Conservation (phyloP, 2,329 filamentous ascomycete genomes). For the Fusarium aywerte region DNA sequence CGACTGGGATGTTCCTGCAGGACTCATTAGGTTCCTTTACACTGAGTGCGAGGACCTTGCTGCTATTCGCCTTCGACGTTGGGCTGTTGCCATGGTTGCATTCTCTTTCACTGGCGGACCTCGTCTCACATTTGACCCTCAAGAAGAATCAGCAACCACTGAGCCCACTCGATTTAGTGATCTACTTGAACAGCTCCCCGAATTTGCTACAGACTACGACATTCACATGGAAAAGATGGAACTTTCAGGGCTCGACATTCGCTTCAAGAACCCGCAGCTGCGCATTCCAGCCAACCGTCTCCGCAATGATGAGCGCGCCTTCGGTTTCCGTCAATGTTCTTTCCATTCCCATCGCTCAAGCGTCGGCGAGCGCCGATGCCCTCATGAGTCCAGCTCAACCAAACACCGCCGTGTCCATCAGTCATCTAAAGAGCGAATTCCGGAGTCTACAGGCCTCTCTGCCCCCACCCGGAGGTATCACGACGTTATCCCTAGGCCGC, state of each 20-base stretch:
- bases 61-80: conserved; percentile 65
- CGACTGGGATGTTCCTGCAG: conserved; percentile 67
- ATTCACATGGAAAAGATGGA: conserved; percentile 64
- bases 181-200: conserved; percentile 58
- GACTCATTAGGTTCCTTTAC: conserved; percentile 64
- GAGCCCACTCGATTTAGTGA: conserved; percentile 53
- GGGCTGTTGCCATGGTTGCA: conserved; percentile 70
- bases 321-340: conserved; percentile 70
- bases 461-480: conserved; percentile 40
- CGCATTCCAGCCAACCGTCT: conserved; percentile 66
- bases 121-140: conserved; percentile 47
- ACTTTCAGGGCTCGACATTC: conserved; percentile 60
- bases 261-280: conserved; percentile 70
- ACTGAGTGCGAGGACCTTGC: conserved; percentile 61
- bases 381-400: conserved; percentile 51
- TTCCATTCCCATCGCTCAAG: conserved; percentile 68
- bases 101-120: conserved; percentile 59
- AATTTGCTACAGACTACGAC: conserved; percentile 62
- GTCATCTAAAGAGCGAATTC: conserved; percentile 19
- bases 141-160: conserved; percentile 46
- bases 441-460: conserved; percentile 36
- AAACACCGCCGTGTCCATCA: conserved; percentile 28
- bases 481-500: conserved; percentile 42
- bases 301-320: conserved; percentile 66
- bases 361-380: conserved; percentile 66